Base-by-base conservation (phyloP, 202 grass and related monocot species). In the Schoenoplectus tabernaemontani region DNA sequence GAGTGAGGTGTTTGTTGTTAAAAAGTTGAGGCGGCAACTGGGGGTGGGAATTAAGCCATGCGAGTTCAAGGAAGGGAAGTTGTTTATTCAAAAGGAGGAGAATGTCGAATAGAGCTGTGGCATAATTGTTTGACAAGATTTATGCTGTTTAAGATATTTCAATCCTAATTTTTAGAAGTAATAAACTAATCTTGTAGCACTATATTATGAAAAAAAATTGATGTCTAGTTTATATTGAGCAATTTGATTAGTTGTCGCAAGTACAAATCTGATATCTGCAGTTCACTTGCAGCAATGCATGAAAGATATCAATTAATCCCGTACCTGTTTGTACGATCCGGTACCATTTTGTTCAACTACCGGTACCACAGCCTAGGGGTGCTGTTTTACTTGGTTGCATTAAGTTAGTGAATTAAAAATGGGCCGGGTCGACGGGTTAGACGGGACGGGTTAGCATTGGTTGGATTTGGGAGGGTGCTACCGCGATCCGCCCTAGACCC, bases 1-100 rank as follows among this genome's bases (percentile, higher is more conserved):
- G 80, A 87, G 79, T 0, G 89, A 94, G 86, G 81, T 86, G n/a
- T 98, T 98, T 86, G 86, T 98, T 77, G 90, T 92, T 41, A 98
- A 87, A 59, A 98, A 98, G 81, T 83, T 98, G 87, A 86, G 87
- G 68, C 88, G 82, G 85, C 87, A 93, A 19, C 74, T 97, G 57
- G 82, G 79, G 56, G 84, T 97, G 5, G 83, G 48, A 57, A 90
- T 93, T 67, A 93, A 92, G 51, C 91, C 86, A 54, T 98, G 91
- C 0, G 91, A 95, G 54, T 94, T 98, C 80, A 91, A 87, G 47
- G 91, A 98, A 86, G 95, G 91, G 2, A 85, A 90, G 63, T 83
- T 95, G 69, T 15, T 87, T 81, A 78, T 95, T 82, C 80, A 83
- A 36, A 88, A 86, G 64, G 95, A 98, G 78, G 91, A 98, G 84